Evolutionary conservation across 2,329 filamentous ascomycete species (phyloP), one percentile per base, ranked within the genome.

Genomic region (Davidsoniella neocaledoniae): DNA sequence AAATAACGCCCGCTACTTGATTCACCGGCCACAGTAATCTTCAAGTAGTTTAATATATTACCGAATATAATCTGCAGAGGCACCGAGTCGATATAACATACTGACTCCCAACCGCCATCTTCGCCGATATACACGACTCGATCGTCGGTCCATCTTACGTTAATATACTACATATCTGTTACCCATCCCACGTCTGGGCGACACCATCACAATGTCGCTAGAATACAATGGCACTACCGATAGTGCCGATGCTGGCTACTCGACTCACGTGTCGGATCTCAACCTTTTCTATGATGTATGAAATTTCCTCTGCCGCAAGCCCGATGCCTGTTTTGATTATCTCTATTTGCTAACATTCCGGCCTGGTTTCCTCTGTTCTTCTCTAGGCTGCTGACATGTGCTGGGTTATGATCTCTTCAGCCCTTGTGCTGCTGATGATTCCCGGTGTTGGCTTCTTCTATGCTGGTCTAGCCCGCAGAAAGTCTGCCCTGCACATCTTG

Each of bases 361-460:
- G 26, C 7, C 5, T 29, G 26, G 26, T 29, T 29, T 29, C 26
- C 37, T 33, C 16, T 21, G 17, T 19, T 19, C 4, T 46, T 14
- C 16, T 4, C 57, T 45, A 90, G 81, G 74, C 79, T 53, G 87
- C 86, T 60, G 79, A 94, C 66, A 78, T 94, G 60, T 77, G 81
- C 51, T 94, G 85, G 81, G 76, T 94, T 61, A 70, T 87, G 59
- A 77, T 78, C 48, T 78, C 77, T 33, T 76, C 86, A 3, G 85
- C 83, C 14, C 76, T 94, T 46, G 86, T 94, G 52, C 71, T 94
- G 57, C 78, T 94, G 61, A 94, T 94, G 86, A 86, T 94, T 63
- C 87, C 87, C 37, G 87, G 87, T 52, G 86, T 94, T 60, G 87
- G 86, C 49, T 91, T 94, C 73, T 94, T 94, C 74, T 94, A 94